Evolutionary conservation across 371 early-diverging fungal genomes (phyloP), one percentile per base, ranked within the genome.

Genomic region (Blyttiomyces sp.): DNA sequence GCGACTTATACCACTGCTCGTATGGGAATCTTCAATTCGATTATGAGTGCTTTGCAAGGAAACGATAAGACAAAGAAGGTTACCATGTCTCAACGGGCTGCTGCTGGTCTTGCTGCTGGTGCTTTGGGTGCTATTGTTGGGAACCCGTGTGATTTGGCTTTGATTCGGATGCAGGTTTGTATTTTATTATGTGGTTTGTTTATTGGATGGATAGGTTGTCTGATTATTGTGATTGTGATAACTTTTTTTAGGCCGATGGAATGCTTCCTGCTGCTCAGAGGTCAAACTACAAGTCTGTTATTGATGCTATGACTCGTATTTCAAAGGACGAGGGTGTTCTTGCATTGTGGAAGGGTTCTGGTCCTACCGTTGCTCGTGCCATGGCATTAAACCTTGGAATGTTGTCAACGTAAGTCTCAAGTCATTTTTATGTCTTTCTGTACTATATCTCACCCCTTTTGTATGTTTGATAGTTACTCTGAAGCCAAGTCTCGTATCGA

Each of bases 351-450:
- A 62, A 66, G 42, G 78, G 78, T 4, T 59, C 66, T 27, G 64
- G 57, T 0, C 78, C 78, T 2, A 77, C 73, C n/a, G 70, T 73
- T 28, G 69, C 61, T 19, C 53, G 78, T 17, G 77, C 77, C 13
- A 75, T 77, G 73, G 71, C 74, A 4, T 55, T 79, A 32, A 79
- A 72, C 62, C 43, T 77, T 21, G 75, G 75, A n/a, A 77, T 77
- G 73, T 62, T 79, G 30, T 58, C 77, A 1, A 66, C 68, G 45
- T 73, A 66, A 57, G 61, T 34, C 28, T 30, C 26, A 50, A 3
- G 13, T 45, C 23, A 16, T 13, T 48, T 43, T 21, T 2, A 21
- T 2, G 19, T 2, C 13, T 27, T 34, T 36, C 34, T 27, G 11
- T 13, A n/a, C 17, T 24, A 44, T 26, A 7, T 42, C n/a, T 54